phyloP scores from a whole-genome alignment of 331 rosid genomes.

The Telfairia occidentalis region DNA sequence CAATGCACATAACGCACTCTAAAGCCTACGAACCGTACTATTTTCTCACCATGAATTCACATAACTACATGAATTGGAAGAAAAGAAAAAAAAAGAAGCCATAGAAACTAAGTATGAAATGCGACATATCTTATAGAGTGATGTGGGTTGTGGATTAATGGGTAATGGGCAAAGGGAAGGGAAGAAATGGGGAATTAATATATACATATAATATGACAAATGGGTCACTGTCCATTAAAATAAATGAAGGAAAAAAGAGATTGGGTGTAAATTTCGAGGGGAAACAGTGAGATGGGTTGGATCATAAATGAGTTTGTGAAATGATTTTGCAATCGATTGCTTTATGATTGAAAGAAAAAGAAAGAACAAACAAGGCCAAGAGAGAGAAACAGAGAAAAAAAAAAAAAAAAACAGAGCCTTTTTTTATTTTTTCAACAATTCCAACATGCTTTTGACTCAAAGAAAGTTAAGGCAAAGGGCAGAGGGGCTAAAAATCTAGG shows the following conservation, averaged over 20 bases:
- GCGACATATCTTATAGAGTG: too few relatives aligned
- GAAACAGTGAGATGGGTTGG: not conserved
- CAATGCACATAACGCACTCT: too few relatives aligned
- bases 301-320: slow-evolving; percentile 22
- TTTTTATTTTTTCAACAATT: not conserved
- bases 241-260: not conserved
- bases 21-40: not conserved
- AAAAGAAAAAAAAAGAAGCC: too few relatives aligned
- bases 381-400: slow-evolving; percentile 1
- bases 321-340: slow-evolving; percentile 78
- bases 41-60: too few relatives aligned
- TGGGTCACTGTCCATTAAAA: not conserved
- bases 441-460: slow-evolving; percentile 13
- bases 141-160: not conserved
- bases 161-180: not conserved
- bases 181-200: not conserved
- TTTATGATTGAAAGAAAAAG: slow-evolving; percentile 49
- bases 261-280: slow-evolving; percentile 14
- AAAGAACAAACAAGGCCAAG: slow-evolving; percentile 12
- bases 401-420: not conserved
- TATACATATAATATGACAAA: not conserved
- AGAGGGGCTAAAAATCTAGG: not conserved
- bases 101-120: too few relatives aligned
- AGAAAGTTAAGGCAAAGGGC: not conserved
- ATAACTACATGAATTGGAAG: too few relatives aligned